Percentiles rank a stretch among this genome's conserved stretches.
These are phyloP conservation scores for Incumbomyces lentus DNA, from an alignment of 2,329 filamentous ascomycete genomes.

Conservation along the genomic window DNA sequence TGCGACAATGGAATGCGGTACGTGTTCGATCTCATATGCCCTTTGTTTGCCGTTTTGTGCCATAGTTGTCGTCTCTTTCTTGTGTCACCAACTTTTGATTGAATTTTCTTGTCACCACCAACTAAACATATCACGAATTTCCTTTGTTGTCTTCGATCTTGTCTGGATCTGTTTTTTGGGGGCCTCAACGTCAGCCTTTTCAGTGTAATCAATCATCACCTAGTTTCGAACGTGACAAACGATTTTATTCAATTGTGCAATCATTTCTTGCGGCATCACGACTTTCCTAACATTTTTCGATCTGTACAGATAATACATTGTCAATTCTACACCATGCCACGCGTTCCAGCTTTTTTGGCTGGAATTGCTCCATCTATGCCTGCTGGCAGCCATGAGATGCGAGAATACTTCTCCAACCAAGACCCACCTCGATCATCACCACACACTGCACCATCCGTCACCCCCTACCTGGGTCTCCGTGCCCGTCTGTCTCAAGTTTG, in stretches of 20 bases:
- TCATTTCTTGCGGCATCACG: no score
- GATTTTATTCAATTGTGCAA: not conserved
- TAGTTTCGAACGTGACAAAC: no score
- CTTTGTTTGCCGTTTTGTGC: constrained; percentile 4
- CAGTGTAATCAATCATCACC: no score
- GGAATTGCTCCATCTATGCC: constrained; percentile 49
- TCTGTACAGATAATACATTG: constrained; percentile 18
- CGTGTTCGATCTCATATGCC: constrained; percentile 1
- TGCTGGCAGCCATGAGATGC: constrained; percentile 50
- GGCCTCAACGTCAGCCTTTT: no score
- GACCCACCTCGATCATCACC: constrained; percentile 44
- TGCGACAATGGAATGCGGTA: constrained; percentile 9
- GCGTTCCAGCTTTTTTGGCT: constrained; percentile 37
- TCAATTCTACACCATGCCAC: constrained; percentile 19
- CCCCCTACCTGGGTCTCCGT: constrained; percentile 83
- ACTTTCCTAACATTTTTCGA: not conserved
- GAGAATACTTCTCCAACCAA: constrained; percentile 48
- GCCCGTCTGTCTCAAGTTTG: constrained; percentile 89
- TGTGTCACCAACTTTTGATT: not conserved
- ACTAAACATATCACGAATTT: constrained; percentile 6
- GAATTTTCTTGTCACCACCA: constrained; percentile 1
- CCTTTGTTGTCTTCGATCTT: not conserved
- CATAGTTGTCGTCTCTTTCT: not conserved
- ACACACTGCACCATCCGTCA: constrained; percentile 60
- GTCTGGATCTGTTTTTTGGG: no score